phyloP scores from a whole-genome alignment of 768 basidiomycete genomes.

The Termitomyces sp. region DNA sequence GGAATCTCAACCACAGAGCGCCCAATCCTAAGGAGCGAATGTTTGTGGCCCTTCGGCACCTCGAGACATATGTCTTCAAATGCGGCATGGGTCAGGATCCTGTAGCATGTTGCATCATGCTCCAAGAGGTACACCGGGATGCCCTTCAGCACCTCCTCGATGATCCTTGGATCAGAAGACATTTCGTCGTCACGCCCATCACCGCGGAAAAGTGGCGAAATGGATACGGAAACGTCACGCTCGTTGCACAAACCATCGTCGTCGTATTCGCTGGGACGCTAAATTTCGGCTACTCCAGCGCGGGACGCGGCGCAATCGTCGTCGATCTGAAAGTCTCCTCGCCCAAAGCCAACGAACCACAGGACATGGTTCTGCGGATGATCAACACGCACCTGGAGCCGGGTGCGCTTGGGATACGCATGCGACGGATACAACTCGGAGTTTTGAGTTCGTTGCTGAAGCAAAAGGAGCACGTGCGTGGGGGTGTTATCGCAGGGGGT shows the following conservation, averaged over 20 bases:
- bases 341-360: slow-evolving; percentile 25
- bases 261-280: slow-evolving; percentile 46
- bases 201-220: slow-evolving; percentile 50
- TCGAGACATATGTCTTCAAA: slow-evolving; percentile 47
- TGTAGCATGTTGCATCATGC: slow-evolving; percentile 55
- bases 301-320: slow-evolving; percentile 52
- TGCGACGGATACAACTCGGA: slow-evolving; percentile 46
- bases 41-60: slow-evolving; percentile 42
- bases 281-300: slow-evolving; percentile 44
- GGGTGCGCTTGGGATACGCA: slow-evolving; percentile 34
- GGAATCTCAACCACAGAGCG: slow-evolving; percentile 61
- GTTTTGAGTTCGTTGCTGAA: slow-evolving; percentile 47
- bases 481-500: slow-evolving; percentile 65
- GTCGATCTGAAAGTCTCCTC: slow-evolving; percentile 48
- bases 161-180: slow-evolving; percentile 56
- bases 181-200: slow-evolving; percentile 57
- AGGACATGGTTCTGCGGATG: slow-evolving; percentile 47
- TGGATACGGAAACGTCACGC: slow-evolving; percentile 67
- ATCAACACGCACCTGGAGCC: slow-evolving; percentile 78
- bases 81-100: slow-evolving; percentile 43
- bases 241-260: slow-evolving; percentile 53
- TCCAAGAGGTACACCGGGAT: slow-evolving; percentile 57
- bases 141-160: slow-evolving; percentile 46
- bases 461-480: slow-evolving; percentile 39
- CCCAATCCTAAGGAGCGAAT: slow-evolving; percentile 38